Percentiles rank a stretch among this genome's conserved stretches.
Evolutionary conservation across 2,329 filamentous ascomycete species (phyloP).

Genomic region (Aspergillus novofumigatus): DNA sequence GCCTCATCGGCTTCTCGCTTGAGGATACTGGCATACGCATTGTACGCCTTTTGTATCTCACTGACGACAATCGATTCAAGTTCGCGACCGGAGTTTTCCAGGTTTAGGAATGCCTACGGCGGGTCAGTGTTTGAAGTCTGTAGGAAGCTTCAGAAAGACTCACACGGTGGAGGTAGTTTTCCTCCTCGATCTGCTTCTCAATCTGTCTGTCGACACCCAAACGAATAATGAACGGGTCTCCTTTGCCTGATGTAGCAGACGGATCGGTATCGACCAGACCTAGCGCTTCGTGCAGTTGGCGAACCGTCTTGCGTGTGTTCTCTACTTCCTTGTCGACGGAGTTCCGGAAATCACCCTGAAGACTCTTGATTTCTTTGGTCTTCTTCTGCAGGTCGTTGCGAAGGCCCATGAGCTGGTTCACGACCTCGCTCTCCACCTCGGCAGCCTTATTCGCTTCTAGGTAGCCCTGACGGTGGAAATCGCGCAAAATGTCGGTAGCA

Average conservation of each 20-base stretch:
- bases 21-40: constrained; percentile 83
- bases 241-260: constrained; percentile 71
- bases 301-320: constrained; percentile 71
- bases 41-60: constrained; percentile 97
- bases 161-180: constrained; percentile 93
- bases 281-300: constrained; percentile 74
- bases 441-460: constrained; percentile 80
- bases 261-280: constrained; percentile 76
- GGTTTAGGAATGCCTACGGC: constrained; percentile 78
- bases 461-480: constrained; percentile 77
- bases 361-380: constrained; percentile 94
- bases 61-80: constrained; percentile 94
- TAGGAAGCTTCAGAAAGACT: background rate
- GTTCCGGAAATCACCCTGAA: constrained; percentile 95
- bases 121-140: background rate
- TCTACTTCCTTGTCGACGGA: constrained; percentile 95
- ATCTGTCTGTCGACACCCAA: constrained; percentile 84
- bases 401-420: constrained; percentile 78
- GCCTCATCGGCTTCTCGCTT: constrained; percentile 85
- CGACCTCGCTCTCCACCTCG: constrained; percentile 88
- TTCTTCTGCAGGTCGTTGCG: constrained; percentile 88
- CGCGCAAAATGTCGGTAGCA: constrained; percentile 72
- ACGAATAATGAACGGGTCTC: constrained; percentile 85
- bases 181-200: constrained; percentile 89
- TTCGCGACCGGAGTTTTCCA: constrained; percentile 90